Conservation (phyloP, 148 eudicot species). For the Fagopyrum tataricum region DNA sequence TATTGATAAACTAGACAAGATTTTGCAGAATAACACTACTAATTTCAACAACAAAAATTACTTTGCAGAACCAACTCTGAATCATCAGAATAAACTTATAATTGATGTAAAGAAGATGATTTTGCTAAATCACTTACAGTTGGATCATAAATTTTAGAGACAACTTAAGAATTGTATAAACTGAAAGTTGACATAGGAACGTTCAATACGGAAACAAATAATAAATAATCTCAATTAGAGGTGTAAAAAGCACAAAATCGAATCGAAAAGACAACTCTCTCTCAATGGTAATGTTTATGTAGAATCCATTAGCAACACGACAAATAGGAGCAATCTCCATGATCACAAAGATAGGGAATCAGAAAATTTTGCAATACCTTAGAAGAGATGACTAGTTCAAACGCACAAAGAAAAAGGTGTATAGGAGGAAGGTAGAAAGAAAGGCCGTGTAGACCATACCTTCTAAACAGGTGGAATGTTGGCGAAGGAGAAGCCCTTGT, state of each 20-base stretch:
- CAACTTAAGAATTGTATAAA: neutral
- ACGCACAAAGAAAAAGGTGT: neutral
- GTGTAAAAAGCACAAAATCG: neutral
- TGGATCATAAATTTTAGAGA: conserved; percentile 1
- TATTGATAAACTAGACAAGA: neutral
- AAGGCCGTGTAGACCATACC: conserved; percentile 15
- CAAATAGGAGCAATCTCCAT: neutral
- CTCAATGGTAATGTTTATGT: neutral
- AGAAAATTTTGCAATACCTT: neutral
- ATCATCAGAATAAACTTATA: neutral
- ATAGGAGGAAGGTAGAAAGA: neutral
- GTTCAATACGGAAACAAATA: neutral
- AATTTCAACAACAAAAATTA: neutral
- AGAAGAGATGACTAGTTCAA: neutral
- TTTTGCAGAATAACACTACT: neutral
- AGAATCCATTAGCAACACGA: neutral
- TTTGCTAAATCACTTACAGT: neutral
- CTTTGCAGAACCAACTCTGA: neutral
- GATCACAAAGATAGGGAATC: neutral
- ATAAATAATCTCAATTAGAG: neutral
- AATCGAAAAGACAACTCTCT: neutral
- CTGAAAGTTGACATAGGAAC: neutral
- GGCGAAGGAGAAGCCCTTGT: conserved; percentile 93
- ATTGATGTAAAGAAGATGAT: neutral
- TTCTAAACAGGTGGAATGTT: conserved; percentile 86